Percentiles rank a stretch among this genome's conserved stretches.
These are phyloP conservation scores for Trametes villosa DNA, from an alignment of 768 basidiomycete genomes.

Conservation along the genomic window DNA sequence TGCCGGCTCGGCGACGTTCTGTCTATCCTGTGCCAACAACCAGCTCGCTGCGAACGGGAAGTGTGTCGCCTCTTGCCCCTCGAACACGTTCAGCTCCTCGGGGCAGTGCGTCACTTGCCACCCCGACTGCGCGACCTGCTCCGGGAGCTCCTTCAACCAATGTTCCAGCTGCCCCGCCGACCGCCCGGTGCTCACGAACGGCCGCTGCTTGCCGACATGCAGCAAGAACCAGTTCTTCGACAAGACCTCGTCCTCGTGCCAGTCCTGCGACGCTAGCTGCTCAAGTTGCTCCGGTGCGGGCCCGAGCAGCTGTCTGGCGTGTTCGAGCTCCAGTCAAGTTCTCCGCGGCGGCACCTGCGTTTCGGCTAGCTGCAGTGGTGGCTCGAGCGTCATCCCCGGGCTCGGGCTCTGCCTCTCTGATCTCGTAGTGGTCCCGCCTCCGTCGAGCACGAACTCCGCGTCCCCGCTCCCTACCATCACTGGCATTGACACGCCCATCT, in stretches of 20 bases:
- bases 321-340: conserved; percentile 64
- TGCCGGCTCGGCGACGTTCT: conserved; percentile 65
- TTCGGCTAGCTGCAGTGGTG: conserved; percentile 60
- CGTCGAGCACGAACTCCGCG: conserved; percentile 45
- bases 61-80: conserved; percentile 78
- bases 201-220: conserved; percentile 81
- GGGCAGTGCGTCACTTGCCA: conserved; percentile 78
- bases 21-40: conserved; percentile 70
- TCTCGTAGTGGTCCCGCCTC: conserved; percentile 57
- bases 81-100: conserved; percentile 66
- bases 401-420: conserved; percentile 84
- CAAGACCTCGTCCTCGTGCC: conserved; percentile 61
- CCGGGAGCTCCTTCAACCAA: conserved; percentile 76
- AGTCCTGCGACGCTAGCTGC: conserved; percentile 76
- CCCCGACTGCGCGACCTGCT: conserved; percentile 84
- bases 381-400: conserved; percentile 61
- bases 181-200: conserved; percentile 73
- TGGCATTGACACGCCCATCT: conserved; percentile 56
- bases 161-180: conserved; percentile 72
- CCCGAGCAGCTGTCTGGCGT: conserved; percentile 70
- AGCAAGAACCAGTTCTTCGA: conserved; percentile 76
- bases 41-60: conserved; percentile 72
- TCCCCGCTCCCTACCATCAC: conserved; percentile 58
- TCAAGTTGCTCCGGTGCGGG: conserved; percentile 78
- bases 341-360: conserved; percentile 70